Base-by-base conservation (phyloP, 2,329 filamentous ascomycete genomes). In the Colletotrichum sansevieriae region DNA sequence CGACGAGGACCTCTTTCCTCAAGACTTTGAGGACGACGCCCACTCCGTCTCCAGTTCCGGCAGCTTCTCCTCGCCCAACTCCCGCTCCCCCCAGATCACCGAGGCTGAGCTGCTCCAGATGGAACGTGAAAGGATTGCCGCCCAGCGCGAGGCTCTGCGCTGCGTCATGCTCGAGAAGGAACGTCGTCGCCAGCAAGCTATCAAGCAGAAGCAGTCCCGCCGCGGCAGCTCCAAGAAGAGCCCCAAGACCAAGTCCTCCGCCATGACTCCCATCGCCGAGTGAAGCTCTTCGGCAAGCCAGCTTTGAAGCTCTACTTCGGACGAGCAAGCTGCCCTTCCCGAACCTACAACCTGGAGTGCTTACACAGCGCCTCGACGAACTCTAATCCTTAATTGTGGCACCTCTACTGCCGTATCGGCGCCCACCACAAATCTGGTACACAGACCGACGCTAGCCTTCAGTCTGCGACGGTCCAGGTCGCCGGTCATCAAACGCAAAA, bases 1-100 rank as follows among this genome's bases (percentile, higher is more conserved):
- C 47, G 88, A 91, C 80, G 88, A 90, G 78, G 88, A 90, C 73
- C 84, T 90, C 63, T 85, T 88, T 77, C 82, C 85, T 65, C 78
- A 82, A 75, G 82, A 84, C 72, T 82, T 84, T 64, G 84, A 87
- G 72, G 84, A 87, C 73, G 83, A 87, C 73, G 73, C 78, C 69
- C 80, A 77, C 77, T 85, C 82, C 77, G 78, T 84, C 59, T 83
- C 81, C 52, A 79, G 78, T 74, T 74, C 77, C 72, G 78, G 77
- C 71, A 83, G 81, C 79, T 83, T 82, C 75, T 79, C 83, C 52
- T 82, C 79, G 25, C 81, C 81, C 75, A 75, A 79, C 75, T 78
- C 79, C 68, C 81, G 78, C 62, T 71, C 72, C 39, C 78, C 78
- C 57, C 78, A 76, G 69, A 75, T 81, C 65, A 78, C 80, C 58